Base-by-base conservation (phyloP, 805 yeast genomes). In the Spathaspora gorwiae region DNA sequence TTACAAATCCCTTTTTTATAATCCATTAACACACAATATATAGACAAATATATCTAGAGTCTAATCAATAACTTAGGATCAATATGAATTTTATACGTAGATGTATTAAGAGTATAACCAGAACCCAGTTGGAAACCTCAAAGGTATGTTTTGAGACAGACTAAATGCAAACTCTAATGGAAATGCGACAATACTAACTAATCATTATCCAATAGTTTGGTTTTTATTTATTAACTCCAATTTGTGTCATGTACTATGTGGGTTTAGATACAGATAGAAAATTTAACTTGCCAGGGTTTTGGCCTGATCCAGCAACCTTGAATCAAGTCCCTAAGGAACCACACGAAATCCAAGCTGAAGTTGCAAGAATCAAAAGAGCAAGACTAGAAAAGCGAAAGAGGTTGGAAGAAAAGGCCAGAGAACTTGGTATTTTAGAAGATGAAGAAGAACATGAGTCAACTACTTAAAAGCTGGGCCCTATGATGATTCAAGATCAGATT, bases 271-370 rank as follows among this genome's bases (percentile, higher is more conserved):
- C 97, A 1, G 96, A 90, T 63, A 79, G 75, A 55, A 90, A 89
- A 69, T 81, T 90, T 63, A 87, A 89, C 59, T 83, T 90, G 40
- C 95, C 95, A 7, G 96, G 96, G 15, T 90, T 88, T 66, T 90
- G 96, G 96, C 98, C 98, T 2, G 97, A 90, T 62, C 97, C 97
- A 36, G 85, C 86, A 36, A 85, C 97, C 2, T 74, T 89, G 54
- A 90, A 90, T 61, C 84, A 87, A 66, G 83, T 90, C 32, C 98
- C 98, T 2, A 90, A 90, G 58, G 97, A 90, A 59, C 90, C 90
- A 2, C 87, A 84, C 56, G 97, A 90, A 60, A 88, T 90, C 48
- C 84, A 87, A 61, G 92, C 94, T 1, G 98, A 90, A 60, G 70
- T 90, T 34, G 96, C 95, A 12, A 79, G 96, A 61, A 84, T 90